phyloP scores from a whole-genome alignment of 495 filamentous ascomycete genomes.

The Hyaloscypha hepaticicola region DNA sequence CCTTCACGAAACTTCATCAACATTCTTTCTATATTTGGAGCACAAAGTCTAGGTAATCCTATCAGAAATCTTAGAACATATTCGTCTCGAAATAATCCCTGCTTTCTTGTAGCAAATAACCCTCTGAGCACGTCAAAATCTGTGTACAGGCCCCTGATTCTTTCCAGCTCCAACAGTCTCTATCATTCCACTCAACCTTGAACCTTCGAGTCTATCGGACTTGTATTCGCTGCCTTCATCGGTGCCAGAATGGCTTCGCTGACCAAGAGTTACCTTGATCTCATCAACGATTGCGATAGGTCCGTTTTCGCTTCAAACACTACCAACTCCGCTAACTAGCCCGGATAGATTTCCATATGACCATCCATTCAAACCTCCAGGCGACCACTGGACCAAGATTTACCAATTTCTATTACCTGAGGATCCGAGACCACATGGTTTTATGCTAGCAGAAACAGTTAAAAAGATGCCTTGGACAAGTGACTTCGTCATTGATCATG shows the following conservation, averaged over 20 bases:
- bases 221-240: not conserved
- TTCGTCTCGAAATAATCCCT: no score
- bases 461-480: slow-evolving; percentile 46
- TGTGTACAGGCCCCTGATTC: no score
- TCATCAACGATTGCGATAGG: slow-evolving; percentile 28
- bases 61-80: no score
- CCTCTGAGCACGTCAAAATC: no score
- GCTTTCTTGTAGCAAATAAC: no score
- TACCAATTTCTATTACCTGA: slow-evolving; percentile 38
- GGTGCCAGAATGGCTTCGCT: not conserved
- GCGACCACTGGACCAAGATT: slow-evolving; percentile 27
- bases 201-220: not conserved
- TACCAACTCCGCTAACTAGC: not conserved
- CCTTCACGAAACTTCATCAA: no score
- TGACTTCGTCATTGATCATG: slow-evolving; percentile 38
- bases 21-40: no score
- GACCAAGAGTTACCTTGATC: slow-evolving; percentile 22
- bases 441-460: slow-evolving; percentile 42
- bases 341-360: slow-evolving; percentile 21
- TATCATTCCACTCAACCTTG: no score
- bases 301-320: not conserved
- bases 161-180: no score
- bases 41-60: no score
- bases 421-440: slow-evolving; percentile 43
- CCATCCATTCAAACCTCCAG: slow-evolving; percentile 17